Evolutionary conservation across 1,139 yeast species (phyloP), one percentile per base, ranked within the genome.

Genomic region (Saccharomyces pastorianus): DNA sequence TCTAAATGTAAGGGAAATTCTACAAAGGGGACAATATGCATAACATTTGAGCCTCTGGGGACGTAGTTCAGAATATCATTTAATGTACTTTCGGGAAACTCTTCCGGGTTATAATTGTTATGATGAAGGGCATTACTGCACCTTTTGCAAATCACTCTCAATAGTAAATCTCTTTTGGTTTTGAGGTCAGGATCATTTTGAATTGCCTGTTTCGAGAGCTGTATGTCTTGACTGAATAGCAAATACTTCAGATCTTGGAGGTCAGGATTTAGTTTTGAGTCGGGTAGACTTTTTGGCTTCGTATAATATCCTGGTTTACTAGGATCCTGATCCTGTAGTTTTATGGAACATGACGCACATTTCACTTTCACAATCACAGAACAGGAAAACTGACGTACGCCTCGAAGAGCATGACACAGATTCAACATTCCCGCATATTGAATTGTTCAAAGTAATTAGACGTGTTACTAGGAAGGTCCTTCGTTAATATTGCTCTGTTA

Each of bases 1-100:
- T 75, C 76, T 17, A 81, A 68, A 6, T 82, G 78, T 52, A 84
- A 71, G 1, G 96, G 96, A 64, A 87, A 87, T 60, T 88, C 95
- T 28, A 76, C 69, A 0, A 85, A 83, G 50, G 84, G 83, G 13
- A 84, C 74, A 1, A 87, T 80, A 63, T 85, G 83, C 1, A 84
- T 77, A 2, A 87, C 63, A 29, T 77, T 75, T 1, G 83, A 80
- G 31, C 71, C 63, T 1, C 63, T 65, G 2, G 89, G 88, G 2
- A 84, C 73, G 3, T 61, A 57, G 4, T 69, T 61, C 59, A 82
- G 56, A 2, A 82, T 71, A 4, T 70, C 66, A 2, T 71, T 66
- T 6, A 75, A 64, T 0, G 76, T 61, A 49, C 69, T 69, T 4
- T 71, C 71, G 6, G 73, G 71, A 53, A 74, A 78, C 44, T 76